Evolutionary conservation across 257 asterid genomes (phyloP).

Genomic region (Solanum dulcamara): DNA sequence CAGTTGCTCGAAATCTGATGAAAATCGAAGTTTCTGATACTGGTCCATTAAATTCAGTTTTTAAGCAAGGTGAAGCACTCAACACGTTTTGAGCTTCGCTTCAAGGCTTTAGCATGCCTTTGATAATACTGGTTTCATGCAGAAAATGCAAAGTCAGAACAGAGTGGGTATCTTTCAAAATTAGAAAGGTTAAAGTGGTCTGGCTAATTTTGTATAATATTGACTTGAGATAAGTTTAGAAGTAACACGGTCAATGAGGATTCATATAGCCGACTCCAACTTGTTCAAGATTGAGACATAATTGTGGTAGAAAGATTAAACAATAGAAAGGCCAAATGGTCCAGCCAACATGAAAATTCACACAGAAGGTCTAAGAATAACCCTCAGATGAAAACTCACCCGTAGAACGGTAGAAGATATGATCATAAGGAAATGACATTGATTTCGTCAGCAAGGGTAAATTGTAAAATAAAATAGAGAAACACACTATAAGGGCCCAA

Average conservation of each 20-base stretch:
- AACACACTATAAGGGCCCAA: not conserved
- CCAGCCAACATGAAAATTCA: not conserved
- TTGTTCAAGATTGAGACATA: not conserved
- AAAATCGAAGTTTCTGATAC: constrained; percentile 55
- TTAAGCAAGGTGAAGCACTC: not conserved
- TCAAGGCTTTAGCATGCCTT: not conserved
- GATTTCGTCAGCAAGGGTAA: not conserved
- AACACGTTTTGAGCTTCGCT: not conserved
- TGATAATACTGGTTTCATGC: not conserved
- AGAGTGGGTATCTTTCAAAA: not conserved
- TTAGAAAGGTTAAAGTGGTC: not conserved
- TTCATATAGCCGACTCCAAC: not conserved
- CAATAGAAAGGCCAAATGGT: not conserved
- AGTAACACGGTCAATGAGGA: not conserved
- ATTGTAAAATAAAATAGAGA: not conserved
- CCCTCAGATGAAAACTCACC: not conserved
- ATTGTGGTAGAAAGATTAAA: not conserved
- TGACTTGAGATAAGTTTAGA: not conserved
- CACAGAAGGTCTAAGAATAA: not conserved
- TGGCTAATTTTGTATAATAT: not conserved
- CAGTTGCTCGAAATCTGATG: constrained; percentile 74
- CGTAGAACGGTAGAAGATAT: not conserved
- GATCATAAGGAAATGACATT: not conserved
- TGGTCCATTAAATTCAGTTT: constrained; percentile 44
- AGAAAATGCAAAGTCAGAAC: not conserved